Evolutionary conservation across 805 yeast species (phyloP), one percentile per base, ranked within the genome.

Genomic region (Priceomyces melissophilus): DNA sequence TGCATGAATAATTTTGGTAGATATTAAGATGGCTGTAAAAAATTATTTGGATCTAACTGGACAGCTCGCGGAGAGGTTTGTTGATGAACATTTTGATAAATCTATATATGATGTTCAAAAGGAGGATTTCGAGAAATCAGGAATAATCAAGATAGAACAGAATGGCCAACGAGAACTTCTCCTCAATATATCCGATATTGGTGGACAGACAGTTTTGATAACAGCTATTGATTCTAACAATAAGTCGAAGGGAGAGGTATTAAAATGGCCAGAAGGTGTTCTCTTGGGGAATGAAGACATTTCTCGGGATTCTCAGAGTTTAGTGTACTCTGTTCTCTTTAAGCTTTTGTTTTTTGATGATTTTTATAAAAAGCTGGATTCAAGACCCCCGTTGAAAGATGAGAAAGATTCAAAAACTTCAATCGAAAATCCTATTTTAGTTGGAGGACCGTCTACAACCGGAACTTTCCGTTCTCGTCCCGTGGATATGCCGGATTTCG

Each of bases 401-500:
- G 32, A 29, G 8, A 29, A 29, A 29, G 8, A 7, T 12, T 29
- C 13, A 12, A 14, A 29, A 5, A 14, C 9, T 13, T 13, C 32
- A 29, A 12, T 14, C 6, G 32, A n/a, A 5, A 29, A 29, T 29
- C 32, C 32, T 12, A 15, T 35, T 12, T 26, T 35, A 20, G 27
- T 33, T 25, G 42, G 37, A 8, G 15, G 29, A 35, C 16, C 30
- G 34, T 30, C 14, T n/a, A 10, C 7, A 8, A 25, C 14, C 4
- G 38, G 30, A 4, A 13, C 12, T 8, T n/a, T 17, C 3, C 23
- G 37, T 4, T 16, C 30, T 11, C 49, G 53, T 30, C 66, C 70
- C 2, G 39, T 49, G 14, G 75, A 70, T 47, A 67, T 75, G 55
- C 82, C 82, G 1, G 76, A 65, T 27, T 78, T 75, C 44, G 79